Percentiles rank a stretch among this genome's conserved stretches.
Conservation (phyloP, 2,329 filamentous ascomycete species). For the Alternaria sp. region DNA sequence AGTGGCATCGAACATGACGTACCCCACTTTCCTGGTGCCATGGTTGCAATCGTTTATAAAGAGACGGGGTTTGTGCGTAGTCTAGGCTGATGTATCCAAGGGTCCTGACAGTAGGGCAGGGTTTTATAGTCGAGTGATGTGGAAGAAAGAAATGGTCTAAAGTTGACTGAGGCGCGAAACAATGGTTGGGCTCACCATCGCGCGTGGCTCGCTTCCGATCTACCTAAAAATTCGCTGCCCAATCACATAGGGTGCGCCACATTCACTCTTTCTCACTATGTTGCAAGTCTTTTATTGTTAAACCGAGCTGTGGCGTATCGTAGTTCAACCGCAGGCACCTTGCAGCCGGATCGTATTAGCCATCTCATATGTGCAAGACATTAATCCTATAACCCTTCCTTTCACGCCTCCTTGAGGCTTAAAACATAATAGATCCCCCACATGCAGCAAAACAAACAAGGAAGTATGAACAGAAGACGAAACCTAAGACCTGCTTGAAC, state of each 20-base stretch:
- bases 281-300: neutral
- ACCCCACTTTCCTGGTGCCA: constrained; percentile 54
- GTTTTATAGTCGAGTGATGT: constrained; percentile 19
- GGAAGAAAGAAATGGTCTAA: constrained; percentile 24
- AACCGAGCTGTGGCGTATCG: neutral
- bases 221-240: constrained; percentile 41
- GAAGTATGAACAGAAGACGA: neutral
- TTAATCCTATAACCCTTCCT: neutral
- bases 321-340: neutral
- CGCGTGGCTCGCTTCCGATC: constrained; percentile 28
- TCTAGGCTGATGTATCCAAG: neutral
- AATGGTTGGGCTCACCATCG: constrained; percentile 38
- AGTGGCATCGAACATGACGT: constrained; percentile 47
- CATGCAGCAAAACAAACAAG: neutral
- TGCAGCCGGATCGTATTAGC: neutral
- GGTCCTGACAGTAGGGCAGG: constrained; percentile 6
- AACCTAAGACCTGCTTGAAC: constrained; percentile 5
- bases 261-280: neutral
- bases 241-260: constrained; percentile 30
- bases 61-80: constrained; percentile 3
- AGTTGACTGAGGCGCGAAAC: constrained; percentile 34
- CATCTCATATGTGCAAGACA: constrained; percentile 1
- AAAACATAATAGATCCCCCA: neutral
- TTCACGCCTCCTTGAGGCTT: neutral
- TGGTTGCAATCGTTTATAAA: constrained; percentile 33